Evolutionary conservation across 495 filamentous ascomycete species (phyloP), one percentile per base, ranked within the genome.

Genomic region (Aspergillus kassunensis): DNA sequence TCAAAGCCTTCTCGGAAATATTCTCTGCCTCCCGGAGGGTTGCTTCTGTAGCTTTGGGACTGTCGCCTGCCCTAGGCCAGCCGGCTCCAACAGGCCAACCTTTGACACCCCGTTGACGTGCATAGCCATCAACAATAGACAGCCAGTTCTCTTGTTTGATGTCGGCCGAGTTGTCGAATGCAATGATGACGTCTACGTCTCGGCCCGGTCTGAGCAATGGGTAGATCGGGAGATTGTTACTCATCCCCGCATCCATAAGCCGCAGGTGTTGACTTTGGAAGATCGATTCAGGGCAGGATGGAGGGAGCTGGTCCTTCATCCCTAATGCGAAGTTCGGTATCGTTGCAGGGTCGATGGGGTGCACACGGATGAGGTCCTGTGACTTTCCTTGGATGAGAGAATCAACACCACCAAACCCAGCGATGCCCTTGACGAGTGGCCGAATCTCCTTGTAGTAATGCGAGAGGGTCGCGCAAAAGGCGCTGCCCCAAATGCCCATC

Each of bases 231-330:
- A 98, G 77, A 58, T 98, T 98, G 64, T 97, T 97, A 44, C 86
- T 90, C 91, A 98, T 98, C 11, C 93, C 93, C 6, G 93, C 90
- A 70, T 98, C 93, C 87, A 96, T 96, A 4, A 97, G 80, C 57
- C 93, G 85, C 20, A 97, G 75, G 57, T 89, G 83, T 29, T 83
- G 71, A 16, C 73, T 76, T 41, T 80, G 72, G 59, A 86, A 83
- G 34, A 95, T 82, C 21, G 80, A 88, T 40, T 85, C 79, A 0
- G 93, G 90, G 39, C 83, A 85, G 2, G 84, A 88, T 0, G 77
- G 62, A 1, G 90, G 88, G 27, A 98, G 74, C 50, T 78, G 75
- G 45, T 79, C 80, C 56, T 86, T 79, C 81, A 98, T 86, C 6
- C 88, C 89, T 51, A 87, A 79, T 4, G 82, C 83, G 60, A 84